Evolutionary conservation across 371 early-diverging fungal species (phyloP), one percentile per base, ranked within the genome.

Genomic region (Apophysomyces elegans): DNA sequence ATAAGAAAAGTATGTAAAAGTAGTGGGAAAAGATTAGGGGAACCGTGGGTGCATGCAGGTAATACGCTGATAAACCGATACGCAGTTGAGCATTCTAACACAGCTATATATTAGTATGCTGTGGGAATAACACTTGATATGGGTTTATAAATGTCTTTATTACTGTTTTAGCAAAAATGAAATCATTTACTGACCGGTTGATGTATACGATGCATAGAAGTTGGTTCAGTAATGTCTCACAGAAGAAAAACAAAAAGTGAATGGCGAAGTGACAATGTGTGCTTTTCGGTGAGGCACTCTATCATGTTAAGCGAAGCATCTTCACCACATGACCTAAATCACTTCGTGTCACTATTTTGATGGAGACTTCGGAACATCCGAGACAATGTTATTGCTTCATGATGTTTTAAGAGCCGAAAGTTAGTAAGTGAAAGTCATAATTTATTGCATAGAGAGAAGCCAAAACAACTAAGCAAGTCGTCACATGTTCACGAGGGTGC

Each of bases 11-110:
- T 26, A 26, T 26, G 32, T 26, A 26, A 26, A 26, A 47, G 21
- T 18, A 21, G 21, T n/a, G 21, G 2, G 32, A 26, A 21, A 26
- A 21, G 32, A 21, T 18, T 21, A 50, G 54, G 54, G 21, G 54
- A 50, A 21, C 54, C 54, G 54, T 50, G 54, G 54, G 54, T 50
- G 21, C 54, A 50, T 50, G 54, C 54, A 50, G 54, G 16, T 50
- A 50, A 50, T 50, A 50, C 18, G 54, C 21, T 50, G 54, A 50
- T 9, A 21, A 26, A 18, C 21, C 11, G 32, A 26, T 26, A 21
- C 9, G n/a, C 21, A 50, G 54, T n/a, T n/a, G 21, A 21, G 32
- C 32, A 50, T 50, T 50, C 21, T 5, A 50, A 50, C 54, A 50
- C 21, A 21, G 21, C 6, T 21, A 50, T 18, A 21, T 7, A 18